Percentiles rank a stretch among this genome's conserved stretches.
Conservation (phyloP, 2,329 filamentous ascomycete species). For the Sporothrix globosa region DNA sequence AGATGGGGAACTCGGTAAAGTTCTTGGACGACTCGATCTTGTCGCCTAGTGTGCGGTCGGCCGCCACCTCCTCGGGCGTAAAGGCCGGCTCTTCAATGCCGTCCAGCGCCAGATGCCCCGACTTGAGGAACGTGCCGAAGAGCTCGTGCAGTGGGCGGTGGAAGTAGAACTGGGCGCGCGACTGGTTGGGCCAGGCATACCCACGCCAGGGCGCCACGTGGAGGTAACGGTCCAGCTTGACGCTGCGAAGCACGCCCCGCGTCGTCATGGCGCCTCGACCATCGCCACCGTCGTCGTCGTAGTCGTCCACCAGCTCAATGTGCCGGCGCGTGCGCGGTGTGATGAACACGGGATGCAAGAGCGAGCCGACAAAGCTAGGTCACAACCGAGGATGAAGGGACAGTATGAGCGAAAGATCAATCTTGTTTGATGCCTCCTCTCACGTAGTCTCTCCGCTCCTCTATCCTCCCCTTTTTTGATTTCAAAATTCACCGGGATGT, state of each 20-base stretch:
- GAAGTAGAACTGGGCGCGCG: constrained; percentile 38
- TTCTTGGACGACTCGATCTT: constrained; percentile 40
- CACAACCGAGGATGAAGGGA: background rate
- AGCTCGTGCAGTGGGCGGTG: constrained; percentile 48
- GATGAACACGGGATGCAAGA: constrained; percentile 56
- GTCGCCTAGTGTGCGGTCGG: constrained; percentile 41
- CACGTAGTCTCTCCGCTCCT: background rate
- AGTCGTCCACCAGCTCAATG: constrained; percentile 44
- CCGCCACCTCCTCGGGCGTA: constrained; percentile 37
- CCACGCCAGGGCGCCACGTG: constrained; percentile 47
- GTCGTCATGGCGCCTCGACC: constrained; percentile 36
- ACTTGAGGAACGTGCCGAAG: constrained; percentile 49
- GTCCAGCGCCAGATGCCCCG: constrained; percentile 49
- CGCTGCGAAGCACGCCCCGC: constrained; percentile 44
- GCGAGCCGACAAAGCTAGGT: constrained; percentile 48
- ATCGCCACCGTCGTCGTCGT: constrained; percentile 38
- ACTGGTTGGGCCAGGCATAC: constrained; percentile 45
- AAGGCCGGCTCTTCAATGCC: constrained; percentile 54
- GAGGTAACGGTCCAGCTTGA: constrained; percentile 49
- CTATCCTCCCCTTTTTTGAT: background rate
- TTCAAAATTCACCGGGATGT: background rate
- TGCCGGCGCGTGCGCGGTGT: constrained; percentile 49
- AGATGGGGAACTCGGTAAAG: constrained; percentile 46
- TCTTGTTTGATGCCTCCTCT: background rate
- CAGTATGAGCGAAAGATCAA: background rate